Percentiles rank a stretch among this genome's conserved stretches.
Conservation (phyloP, 345 rosid genomes). For the Sisymbrium irio region DNA sequence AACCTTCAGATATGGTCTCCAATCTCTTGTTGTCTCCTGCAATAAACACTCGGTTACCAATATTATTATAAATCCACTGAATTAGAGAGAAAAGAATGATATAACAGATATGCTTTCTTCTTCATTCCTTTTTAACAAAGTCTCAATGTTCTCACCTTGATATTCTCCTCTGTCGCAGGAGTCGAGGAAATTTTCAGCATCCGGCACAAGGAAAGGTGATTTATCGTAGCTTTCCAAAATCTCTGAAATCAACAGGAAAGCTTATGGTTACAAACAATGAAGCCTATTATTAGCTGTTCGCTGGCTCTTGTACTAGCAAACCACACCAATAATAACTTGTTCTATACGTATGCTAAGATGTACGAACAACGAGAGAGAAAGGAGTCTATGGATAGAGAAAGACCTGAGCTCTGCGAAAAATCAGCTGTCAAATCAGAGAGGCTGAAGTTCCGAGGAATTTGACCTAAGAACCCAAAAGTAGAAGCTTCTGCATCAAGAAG, state of each 20-base stretch:
- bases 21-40: slow-evolving; percentile 72
- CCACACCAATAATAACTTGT: background rate
- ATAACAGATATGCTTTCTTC: background rate
- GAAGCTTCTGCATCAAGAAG: slow-evolving; percentile 72
- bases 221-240: slow-evolving; percentile 79
- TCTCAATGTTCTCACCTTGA: slow-evolving; percentile 43
- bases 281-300: background rate
- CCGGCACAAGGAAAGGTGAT: slow-evolving; percentile 71
- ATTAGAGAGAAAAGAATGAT: background rate
- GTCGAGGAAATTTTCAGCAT: slow-evolving; percentile 50
- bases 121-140: background rate
- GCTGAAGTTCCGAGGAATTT: slow-evolving; percentile 83
- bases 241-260: slow-evolving; percentile 44
- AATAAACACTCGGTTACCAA: slow-evolving; percentile 30
- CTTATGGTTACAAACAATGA: slow-evolving; percentile 13
- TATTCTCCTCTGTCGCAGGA: slow-evolving; percentile 60
- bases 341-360: background rate
- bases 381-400: slow-evolving; percentile 13
- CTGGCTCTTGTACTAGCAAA: background rate
- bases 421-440: slow-evolving; percentile 91
- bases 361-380: background rate
- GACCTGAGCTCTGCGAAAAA: slow-evolving; percentile 91
- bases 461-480: slow-evolving; percentile 72
- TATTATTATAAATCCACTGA: slow-evolving; percentile 2
- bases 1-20: slow-evolving; percentile 86